Evolutionary conservation across 78 protist genomes (phyloP).

Genomic region (Creolimax fragrantissima): DNA sequence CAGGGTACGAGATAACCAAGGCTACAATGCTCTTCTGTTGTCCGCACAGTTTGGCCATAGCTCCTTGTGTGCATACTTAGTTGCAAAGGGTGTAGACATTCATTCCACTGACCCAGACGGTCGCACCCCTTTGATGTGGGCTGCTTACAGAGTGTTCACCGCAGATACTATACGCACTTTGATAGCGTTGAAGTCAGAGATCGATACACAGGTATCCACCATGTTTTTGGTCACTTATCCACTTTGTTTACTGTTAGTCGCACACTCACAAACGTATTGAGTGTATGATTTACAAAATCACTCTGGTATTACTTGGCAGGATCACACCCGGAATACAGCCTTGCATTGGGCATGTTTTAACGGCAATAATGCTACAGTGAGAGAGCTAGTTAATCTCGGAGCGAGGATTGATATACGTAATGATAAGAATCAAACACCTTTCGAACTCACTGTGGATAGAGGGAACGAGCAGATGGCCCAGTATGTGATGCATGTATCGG

Average conservation of each 20-base stretch:
- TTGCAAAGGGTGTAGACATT: neutral
- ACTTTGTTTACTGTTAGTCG: neutral
- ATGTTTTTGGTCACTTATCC: neutral
- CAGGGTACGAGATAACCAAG: neutral
- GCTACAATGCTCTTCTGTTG: slow-evolving; percentile 16
- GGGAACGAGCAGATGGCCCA: neutral
- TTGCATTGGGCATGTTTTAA: slow-evolving; percentile 24
- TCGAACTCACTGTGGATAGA: neutral
- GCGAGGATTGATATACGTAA: neutral
- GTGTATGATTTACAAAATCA: neutral
- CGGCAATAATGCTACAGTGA: neutral
- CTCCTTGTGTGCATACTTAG: neutral
- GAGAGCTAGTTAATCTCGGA: neutral
- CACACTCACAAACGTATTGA: neutral
- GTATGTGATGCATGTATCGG: no score
- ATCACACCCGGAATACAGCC: neutral
- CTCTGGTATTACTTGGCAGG: neutral
- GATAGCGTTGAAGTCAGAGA: neutral
- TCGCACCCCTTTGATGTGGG: slow-evolving; percentile 18
- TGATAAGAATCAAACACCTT: slow-evolving; percentile 1
- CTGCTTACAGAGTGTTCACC: slow-evolving; percentile 1
- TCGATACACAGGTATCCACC: neutral
- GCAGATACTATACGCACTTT: neutral
- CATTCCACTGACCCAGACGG: neutral
- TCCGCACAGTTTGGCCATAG: slow-evolving; percentile 22